Percentiles rank a stretch among this genome's conserved stretches.
Conservation (phyloP, 441 rosid species). For the Eruca vesicaria region DNA sequence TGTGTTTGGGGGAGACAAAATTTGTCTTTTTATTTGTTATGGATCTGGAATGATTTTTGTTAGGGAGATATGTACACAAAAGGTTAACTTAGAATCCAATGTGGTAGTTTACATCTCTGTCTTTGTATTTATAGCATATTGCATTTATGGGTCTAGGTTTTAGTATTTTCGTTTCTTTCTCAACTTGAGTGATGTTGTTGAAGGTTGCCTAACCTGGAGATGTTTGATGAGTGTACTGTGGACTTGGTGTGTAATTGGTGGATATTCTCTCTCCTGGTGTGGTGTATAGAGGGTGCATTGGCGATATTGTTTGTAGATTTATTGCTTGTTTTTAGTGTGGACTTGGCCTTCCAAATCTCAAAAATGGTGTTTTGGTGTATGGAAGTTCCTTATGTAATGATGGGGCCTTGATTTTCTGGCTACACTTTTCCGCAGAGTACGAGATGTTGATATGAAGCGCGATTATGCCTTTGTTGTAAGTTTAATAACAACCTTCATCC, state of each 20-base stretch:
- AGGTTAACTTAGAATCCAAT: background rate
- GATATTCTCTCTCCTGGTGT: constrained; percentile 45
- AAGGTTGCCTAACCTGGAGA: constrained; percentile 69
- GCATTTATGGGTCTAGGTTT: constrained; percentile 43
- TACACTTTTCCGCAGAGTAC: constrained; percentile 69
- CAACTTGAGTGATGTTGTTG: constrained; percentile 57
- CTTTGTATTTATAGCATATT: constrained; percentile 21
- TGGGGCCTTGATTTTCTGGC: constrained; percentile 84
- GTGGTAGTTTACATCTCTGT: background rate
- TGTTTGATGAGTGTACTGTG: constrained; percentile 60
- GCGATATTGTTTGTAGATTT: constrained; percentile 53
- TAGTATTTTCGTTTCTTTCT: constrained; percentile 37
- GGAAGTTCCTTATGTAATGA: constrained; percentile 53
- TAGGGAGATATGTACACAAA: background rate
- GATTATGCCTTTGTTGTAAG: constrained; percentile 77
- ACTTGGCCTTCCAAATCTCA: constrained; percentile 56
- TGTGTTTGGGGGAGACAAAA: background rate
- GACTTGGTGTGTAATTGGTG: constrained; percentile 70
- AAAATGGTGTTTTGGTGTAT: constrained; percentile 53
- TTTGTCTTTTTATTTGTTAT: background rate
- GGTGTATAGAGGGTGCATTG: constrained; percentile 51
- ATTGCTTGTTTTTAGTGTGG: constrained; percentile 53
- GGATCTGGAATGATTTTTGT: background rate
- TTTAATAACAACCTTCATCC: constrained; percentile 5
- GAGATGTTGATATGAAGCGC: constrained; percentile 80